Base-by-base conservation (phyloP, 345 rosid species). In the Turnera subulata region DNA sequence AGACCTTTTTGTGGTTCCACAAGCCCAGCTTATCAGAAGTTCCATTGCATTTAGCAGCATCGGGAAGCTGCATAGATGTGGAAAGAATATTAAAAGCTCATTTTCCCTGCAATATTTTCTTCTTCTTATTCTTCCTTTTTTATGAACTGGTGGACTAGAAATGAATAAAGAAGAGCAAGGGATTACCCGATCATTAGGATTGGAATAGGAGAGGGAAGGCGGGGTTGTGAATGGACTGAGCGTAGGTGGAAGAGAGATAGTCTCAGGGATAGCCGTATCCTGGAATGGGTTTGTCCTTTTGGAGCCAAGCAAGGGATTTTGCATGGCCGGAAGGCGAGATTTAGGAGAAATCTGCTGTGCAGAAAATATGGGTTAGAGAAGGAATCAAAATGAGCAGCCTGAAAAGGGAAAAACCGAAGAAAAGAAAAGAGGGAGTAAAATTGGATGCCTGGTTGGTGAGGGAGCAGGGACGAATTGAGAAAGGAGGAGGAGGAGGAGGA, bases 211-310 rank as follows among this genome's bases (percentile, higher is more conserved):
- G 24, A 86, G 77, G 38, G 97, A 93, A 11, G 97, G 96, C 12
- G 96, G 99, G 62, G 99, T 93, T 59, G 76, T 74, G 67, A 93
- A 89, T 46, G 99, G 99, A 82, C 94, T 86, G 58, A 67, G 91
- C 53, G 65, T 78, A 64, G 68, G 75, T 63, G 79, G 61, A 51
- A 52, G 53, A 11, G 56, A 59, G 45, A 35, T 2, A 52, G 50
- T 69, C 19, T 64, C 63, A 17, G 58, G 46, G 43, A 40, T 39
- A 29, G 73, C 74, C 1, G 49, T 43, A 73, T 78, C 77, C 49
- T 37, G 71, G 60, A 55, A 71, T 20, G 76, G 79, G 60, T 77
- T 77, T 21, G 51, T 65, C 61, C 85, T 69, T 72, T 75, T 76
- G 66, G 65, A 56, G 42, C 68, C 84, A 67, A 64, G 69, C 18